Percentiles rank a stretch among this genome's conserved stretches.
These are phyloP conservation scores for Malassezia globosa DNA, from an alignment of 1,284 basidiomycete genomes.

Conservation along the genomic window DNA sequence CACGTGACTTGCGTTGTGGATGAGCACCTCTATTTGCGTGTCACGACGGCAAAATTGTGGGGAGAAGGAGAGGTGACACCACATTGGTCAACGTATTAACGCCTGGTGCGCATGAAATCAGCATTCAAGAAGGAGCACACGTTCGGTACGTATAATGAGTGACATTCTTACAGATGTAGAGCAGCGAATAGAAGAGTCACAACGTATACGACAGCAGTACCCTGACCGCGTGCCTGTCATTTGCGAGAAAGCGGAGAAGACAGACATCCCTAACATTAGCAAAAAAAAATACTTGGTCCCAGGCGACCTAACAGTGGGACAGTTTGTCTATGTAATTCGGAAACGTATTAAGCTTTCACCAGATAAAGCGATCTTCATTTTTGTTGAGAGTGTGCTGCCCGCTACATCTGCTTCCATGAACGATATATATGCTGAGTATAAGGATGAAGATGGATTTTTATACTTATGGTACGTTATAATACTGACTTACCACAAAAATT, in stretches of 20 bases:
- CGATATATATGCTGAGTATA: constrained; percentile 96
- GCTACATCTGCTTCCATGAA: constrained; percentile 98
- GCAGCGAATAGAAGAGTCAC: constrained; percentile 91
- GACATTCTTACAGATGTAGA: constrained; percentile 52
- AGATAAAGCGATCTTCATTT: constrained; percentile 66
- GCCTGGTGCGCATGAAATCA: constrained; percentile 65
- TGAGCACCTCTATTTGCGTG: no score
- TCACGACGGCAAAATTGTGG: no score
- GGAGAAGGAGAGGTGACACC: no score
- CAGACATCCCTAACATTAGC: constrained; percentile 97
- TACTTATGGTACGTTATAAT: constrained; percentile 21
- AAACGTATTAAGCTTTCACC: constrained; percentile 99
- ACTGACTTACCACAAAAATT: neutral
- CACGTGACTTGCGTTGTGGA: no score
- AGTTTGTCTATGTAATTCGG: constrained; percentile 99
- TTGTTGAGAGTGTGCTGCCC: constrained; percentile 79
- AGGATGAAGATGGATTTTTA: constrained; percentile 45
- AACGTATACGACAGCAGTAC: constrained; percentile 96
- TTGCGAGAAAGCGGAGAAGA: constrained; percentile 98
- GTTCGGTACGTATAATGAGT: constrained; percentile 59
- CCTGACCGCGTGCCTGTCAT: constrained; percentile 97
- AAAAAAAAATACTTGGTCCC: constrained; percentile 99
- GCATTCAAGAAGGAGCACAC: constrained; percentile 99
- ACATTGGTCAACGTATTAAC: no score
- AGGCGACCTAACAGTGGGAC: constrained; percentile 78